Percentiles rank a stretch among this genome's conserved stretches.
phyloP scores from a whole-genome alignment of 2,329 filamentous ascomycete genomes.

The Diaporthe ampelina region DNA sequence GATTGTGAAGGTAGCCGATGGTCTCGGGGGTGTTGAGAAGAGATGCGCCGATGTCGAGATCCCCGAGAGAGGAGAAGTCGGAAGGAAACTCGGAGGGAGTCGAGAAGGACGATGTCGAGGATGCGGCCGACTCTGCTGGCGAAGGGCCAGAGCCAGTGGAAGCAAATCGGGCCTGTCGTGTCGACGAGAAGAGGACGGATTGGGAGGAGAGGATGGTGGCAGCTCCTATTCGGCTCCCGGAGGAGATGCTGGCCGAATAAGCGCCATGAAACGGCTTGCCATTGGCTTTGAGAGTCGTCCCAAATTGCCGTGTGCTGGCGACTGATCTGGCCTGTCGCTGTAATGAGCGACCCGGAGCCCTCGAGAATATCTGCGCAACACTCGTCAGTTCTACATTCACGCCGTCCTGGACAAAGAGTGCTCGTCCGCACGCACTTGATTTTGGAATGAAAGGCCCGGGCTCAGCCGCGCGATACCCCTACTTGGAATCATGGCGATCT shows the following conservation, averaged over 20 bases:
- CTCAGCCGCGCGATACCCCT: conserved; percentile 64
- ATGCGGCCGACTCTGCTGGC: conserved; percentile 36
- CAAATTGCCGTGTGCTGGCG: conserved; percentile 47
- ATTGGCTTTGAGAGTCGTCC: conserved; percentile 47
- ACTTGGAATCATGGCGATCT: conserved; percentile 65
- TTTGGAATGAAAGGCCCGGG: conserved; percentile 58
- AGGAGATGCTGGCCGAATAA: conserved; percentile 26
- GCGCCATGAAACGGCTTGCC: conserved; percentile 26
- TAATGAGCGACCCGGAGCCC: conserved; percentile 39
- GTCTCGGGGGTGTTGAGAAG: conserved; percentile 76
- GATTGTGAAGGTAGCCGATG: conserved; percentile 84
- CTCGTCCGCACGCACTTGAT: conserved; percentile 48
- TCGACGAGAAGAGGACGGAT: conserved; percentile 40
- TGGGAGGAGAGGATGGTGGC: conserved; percentile 42
- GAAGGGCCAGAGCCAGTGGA: conserved; percentile 45
- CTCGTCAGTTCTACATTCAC: conserved; percentile 1
- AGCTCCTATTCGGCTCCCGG: conserved; percentile 43
- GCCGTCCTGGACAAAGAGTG: background rate
- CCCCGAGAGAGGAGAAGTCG: conserved; percentile 51
- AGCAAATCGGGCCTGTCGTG: conserved; percentile 46
- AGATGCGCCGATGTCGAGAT: conserved; percentile 53
- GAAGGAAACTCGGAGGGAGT: conserved; percentile 35
- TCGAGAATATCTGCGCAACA: conserved; percentile 36
- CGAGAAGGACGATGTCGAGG: conserved; percentile 44
- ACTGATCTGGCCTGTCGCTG: conserved; percentile 35